These are phyloP conservation scores for Chrysosporium queenslandicum DNA, from an alignment of 2,329 filamentous ascomycete species.

Conservation along the genomic window DNA sequence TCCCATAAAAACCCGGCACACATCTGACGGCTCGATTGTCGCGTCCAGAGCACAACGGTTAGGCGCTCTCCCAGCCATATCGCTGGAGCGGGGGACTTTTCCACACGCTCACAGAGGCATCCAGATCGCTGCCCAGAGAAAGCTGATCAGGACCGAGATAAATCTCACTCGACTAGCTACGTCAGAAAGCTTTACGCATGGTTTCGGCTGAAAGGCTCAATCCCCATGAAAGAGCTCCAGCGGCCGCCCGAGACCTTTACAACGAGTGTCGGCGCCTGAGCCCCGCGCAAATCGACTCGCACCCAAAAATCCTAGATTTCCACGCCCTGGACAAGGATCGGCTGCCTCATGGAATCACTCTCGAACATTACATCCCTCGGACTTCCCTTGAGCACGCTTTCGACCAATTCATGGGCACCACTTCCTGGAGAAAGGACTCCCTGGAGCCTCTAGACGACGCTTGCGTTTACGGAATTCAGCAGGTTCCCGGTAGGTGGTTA, in stretches of 20 bases:
- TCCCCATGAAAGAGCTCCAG: slow-evolving; percentile 67
- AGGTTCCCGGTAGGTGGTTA: slow-evolving; percentile 29
- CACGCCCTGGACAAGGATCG: slow-evolving; percentile 30
- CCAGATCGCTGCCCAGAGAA: background rate
- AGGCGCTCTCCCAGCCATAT: too few relatives aligned
- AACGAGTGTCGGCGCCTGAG: slow-evolving; percentile 61
- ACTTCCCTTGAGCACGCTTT: slow-evolving; percentile 26
- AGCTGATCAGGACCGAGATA: background rate
- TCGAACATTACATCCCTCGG: slow-evolving; percentile 25
- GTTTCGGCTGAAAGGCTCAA: slow-evolving; percentile 43
- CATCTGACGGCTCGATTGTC: too few relatives aligned
- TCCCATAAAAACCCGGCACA: too few relatives aligned
- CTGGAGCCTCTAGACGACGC: slow-evolving; percentile 20
- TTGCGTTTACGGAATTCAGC: slow-evolving; percentile 30
- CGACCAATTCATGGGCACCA: slow-evolving; percentile 24
- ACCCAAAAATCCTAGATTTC: slow-evolving; percentile 50
- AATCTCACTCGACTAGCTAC: background rate
- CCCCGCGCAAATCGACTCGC: slow-evolving; percentile 41
- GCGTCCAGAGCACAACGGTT: too few relatives aligned
- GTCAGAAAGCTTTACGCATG: background rate
- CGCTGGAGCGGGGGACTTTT: too few relatives aligned
- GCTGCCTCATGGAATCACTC: slow-evolving; percentile 22
- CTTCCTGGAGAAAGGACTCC: slow-evolving; percentile 10
- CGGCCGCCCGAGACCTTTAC: slow-evolving; percentile 58
- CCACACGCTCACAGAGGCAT: too few relatives aligned